These are phyloP conservation scores for Pholiota adiposa DNA, from an alignment of 1,284 basidiomycete genomes.

Conservation along the genomic window DNA sequence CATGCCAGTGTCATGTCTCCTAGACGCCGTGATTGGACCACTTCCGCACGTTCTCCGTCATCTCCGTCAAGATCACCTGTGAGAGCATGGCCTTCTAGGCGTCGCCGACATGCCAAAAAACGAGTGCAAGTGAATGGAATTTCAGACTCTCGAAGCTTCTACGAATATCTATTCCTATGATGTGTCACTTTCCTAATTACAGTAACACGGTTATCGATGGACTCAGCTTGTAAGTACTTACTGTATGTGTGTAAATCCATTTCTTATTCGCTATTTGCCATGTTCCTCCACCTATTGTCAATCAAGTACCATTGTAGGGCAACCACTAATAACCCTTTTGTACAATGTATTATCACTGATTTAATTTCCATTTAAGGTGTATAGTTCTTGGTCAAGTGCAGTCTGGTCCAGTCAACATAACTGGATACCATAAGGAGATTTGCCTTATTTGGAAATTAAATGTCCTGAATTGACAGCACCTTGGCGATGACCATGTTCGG, in stretches of 20 bases:
- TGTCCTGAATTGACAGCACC: background rate
- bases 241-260: too few relatives aligned
- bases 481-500: background rate
- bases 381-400: too few relatives aligned
- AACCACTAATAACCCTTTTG: too few relatives aligned
- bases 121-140: slow-evolving; percentile 14
- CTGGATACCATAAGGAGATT: background rate
- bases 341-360: too few relatives aligned
- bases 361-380: too few relatives aligned
- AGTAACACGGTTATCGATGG: background rate
- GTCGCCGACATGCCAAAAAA: slow-evolving; percentile 25
- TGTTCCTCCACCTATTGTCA: too few relatives aligned
- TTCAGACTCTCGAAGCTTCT: slow-evolving; percentile 30
- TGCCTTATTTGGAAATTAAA: background rate
- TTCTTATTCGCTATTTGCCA: too few relatives aligned
- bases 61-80: slow-evolving; percentile 50
- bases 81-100: slow-evolving; percentile 24
- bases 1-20: slow-evolving; percentile 17
- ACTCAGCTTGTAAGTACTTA: too few relatives aligned
- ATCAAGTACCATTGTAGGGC: too few relatives aligned
- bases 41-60: slow-evolving; percentile 37
- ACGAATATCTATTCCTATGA: slow-evolving; percentile 43
- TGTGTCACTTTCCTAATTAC: background rate
- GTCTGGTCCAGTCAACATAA: background rate
- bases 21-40: slow-evolving; percentile 25